Evolutionary conservation across 306 rosid genomes (phyloP), one percentile per base, ranked within the genome.

Genomic region (Sophora flavescens): DNA sequence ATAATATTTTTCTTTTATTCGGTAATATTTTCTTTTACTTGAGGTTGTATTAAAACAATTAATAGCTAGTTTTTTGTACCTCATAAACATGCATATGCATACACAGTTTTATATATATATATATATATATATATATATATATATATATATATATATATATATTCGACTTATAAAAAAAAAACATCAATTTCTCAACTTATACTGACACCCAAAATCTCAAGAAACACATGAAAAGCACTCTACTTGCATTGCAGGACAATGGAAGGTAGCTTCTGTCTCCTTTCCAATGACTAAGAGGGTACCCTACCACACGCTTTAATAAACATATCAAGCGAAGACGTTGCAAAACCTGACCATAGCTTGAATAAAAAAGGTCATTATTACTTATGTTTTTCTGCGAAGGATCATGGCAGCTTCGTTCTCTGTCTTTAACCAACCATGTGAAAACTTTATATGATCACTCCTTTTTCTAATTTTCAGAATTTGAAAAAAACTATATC

Each of bases 381-480:
- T 56, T 22, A 56, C 7, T 53, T 7, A 7, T 9, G 10, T 18
- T 54, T 51, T 77, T 74, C 54, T 7, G 3, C 18, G 89, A 88
- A 78, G 84, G 52, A 77, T 74, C 85, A 15, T 2, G 15, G 86
- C 54, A 75, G 67, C 62, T 88, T 83, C 89, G 6, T 59, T 51
- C 36, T 17, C 0, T 75, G 78, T 76, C 85, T 47, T 42, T 35
- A 3, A 30, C 10, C 33, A 3, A 30, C 10, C 41, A 3, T 5
- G 0, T 11, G 18, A 8, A 67, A 30, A 17, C 10, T 18, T 2
- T 0, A 8, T 1, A 2, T 33, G 9, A 5, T 18, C 10, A 30
- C 32, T 26, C 8, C 28, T 22, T 13, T 47, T 45, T 22, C 3
- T 3, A 60, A 8, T 14, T 54, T 35, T 52, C 45, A 33, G n/a